phyloP scores from a whole-genome alignment of 108 stramenopile species.

The Cyclotella atomus region DNA sequence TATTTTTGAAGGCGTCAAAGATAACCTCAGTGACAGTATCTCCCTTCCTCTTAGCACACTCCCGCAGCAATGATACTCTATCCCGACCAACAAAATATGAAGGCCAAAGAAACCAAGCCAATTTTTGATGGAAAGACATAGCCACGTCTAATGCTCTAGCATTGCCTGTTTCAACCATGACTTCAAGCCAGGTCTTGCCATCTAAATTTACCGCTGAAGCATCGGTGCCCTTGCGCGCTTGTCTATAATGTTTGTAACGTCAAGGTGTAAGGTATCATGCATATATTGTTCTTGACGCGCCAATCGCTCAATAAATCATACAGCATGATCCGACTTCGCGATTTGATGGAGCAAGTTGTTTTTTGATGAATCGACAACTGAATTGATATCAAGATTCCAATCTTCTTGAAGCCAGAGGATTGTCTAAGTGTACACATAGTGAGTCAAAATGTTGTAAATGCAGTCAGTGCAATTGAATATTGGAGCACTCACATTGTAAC shows the following conservation, averaged over 20 bases:
- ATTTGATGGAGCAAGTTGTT: slow-evolving; percentile 19
- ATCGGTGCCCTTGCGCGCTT: background rate
- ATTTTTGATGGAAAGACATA: background rate
- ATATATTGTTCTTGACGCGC: background rate
- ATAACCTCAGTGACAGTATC: background rate
- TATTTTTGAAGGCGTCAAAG: background rate
- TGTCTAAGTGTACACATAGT: background rate
- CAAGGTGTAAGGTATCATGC: background rate
- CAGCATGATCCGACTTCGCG: slow-evolving; percentile 9
- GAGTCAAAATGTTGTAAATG: background rate
- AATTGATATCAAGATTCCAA: background rate
- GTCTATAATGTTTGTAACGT: background rate
- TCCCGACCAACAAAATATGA: background rate
- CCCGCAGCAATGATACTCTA: background rate
- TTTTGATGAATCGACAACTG: slow-evolving; percentile 5
- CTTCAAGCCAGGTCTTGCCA: slow-evolving; percentile 16
- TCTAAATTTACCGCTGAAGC: background rate
- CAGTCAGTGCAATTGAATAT: background rate
- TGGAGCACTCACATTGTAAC: slow-evolving; percentile 6
- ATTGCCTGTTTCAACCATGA: slow-evolving; percentile 10
- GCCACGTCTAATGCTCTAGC: slow-evolving; percentile 15
- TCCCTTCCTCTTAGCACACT: background rate
- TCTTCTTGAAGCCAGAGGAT: slow-evolving; percentile 12
- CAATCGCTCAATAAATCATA: background rate
- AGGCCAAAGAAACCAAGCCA: background rate